Evolutionary conservation across 306 rosid genomes (phyloP), one percentile per base, ranked within the genome.

Genomic region (Cicer judaicum): DNA sequence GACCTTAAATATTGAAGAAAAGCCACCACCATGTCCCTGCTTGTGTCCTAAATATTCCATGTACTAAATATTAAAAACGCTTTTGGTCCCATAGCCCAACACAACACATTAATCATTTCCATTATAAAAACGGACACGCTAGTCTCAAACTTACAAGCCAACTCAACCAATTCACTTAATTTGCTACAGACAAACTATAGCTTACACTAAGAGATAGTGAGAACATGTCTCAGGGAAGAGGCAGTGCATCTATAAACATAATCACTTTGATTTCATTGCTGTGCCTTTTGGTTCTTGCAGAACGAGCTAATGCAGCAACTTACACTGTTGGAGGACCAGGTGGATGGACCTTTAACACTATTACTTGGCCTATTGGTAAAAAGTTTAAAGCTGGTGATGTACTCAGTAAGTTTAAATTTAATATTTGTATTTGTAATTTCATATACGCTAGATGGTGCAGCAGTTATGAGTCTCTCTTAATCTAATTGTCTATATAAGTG

Each of bases 181-280:
- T 62, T 10, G 8, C 43, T 36, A 55, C 15, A 39, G 66, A 19
- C 44, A 61, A 13, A 29, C 10, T 61, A 61, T n/a, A 61, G 10
- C 39, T 16, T 40, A 10, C 29, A 8, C 48, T 4, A 41, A 40
- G 34, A 64, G 8, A 39, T 1, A 16, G 18, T 44, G 15, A 50
- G 52, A 57, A 29, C 29, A 80, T 83, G 89, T 46, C 74, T 52
- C 7, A 29, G 89, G 95, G 95, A 89, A 91, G 97, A 80, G 88
- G 89, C 86, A 80, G 89, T 89, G 95, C 90, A 66, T 56, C 52
- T 72, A 63, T 16, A 21, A 76, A 42, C 59, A 60, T 41, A 41
- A 73, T 68, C 56, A 53, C 79, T n/a, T 46, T 61, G 61, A 52
- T 76, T 47, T 41, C 83, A 12, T 60, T 86, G 3, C 57, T 85